Evolutionary conservation across 129 eudicot species (phyloP).

Genomic region (Mikania micrantha): DNA sequence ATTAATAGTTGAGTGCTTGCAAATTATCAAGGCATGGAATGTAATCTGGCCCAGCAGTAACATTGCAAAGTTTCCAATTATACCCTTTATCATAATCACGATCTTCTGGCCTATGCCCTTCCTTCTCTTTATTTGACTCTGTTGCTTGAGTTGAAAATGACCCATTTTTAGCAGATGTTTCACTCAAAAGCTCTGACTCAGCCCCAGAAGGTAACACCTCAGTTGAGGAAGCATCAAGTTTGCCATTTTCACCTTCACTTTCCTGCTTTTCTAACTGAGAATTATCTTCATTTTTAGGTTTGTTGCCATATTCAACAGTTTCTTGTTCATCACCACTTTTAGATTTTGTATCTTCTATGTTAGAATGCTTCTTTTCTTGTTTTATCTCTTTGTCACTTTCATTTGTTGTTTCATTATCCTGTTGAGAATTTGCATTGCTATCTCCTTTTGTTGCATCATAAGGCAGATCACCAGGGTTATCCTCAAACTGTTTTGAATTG

Average conservation of each 20-base stretch:
- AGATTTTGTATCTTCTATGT: slow-evolving; percentile 19
- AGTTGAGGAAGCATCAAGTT: slow-evolving; percentile 21
- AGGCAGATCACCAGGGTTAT: slow-evolving; percentile 79
- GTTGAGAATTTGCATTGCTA: slow-evolving; percentile 19
- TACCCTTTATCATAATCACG: slow-evolving; percentile 27
- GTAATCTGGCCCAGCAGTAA: slow-evolving; percentile 76
- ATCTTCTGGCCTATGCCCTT: slow-evolving; percentile 35
- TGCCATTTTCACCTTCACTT: slow-evolving; percentile 24
- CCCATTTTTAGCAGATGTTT: slow-evolving; percentile 60
- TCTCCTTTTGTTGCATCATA: slow-evolving; percentile 93
- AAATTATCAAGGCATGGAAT: slow-evolving; percentile 86
- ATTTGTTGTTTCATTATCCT: slow-evolving; percentile 21
- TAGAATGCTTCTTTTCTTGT: slow-evolving; percentile 32
- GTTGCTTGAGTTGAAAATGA: slow-evolving; percentile 73
- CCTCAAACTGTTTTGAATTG: slow-evolving; percentile 63
- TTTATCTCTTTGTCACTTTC: slow-evolving; percentile 25
- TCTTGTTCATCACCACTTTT: slow-evolving; percentile 26
- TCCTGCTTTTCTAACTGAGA: slow-evolving; percentile 24
- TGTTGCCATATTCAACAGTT: slow-evolving; percentile 15
- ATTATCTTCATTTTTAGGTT: slow-evolving; percentile 14
- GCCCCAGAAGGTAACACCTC: slow-evolving; percentile 70
- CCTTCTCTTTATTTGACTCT: slow-evolving; percentile 76
- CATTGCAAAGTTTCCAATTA: slow-evolving; percentile 72
- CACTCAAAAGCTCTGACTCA: slow-evolving; percentile 71
- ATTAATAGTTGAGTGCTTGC: slow-evolving; percentile 54